Percentiles rank a stretch among this genome's conserved stretches.
phyloP scores from a whole-genome alignment of 176 grass and related monocot genomes.

The Saccharum officinarum region DNA sequence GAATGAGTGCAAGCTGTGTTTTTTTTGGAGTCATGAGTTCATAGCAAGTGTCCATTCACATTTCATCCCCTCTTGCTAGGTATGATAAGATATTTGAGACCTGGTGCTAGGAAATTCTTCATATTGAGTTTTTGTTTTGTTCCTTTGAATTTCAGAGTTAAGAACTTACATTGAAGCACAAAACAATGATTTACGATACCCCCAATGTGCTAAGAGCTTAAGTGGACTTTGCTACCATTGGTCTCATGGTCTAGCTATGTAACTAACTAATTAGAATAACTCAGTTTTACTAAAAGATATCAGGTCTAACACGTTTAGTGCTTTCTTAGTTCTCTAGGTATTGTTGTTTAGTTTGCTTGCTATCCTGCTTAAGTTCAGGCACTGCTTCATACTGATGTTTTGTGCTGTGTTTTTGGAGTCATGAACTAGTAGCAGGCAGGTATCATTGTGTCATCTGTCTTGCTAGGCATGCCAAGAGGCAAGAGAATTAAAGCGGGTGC shows the following conservation, averaged over 20 bases:
- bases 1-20: conserved; percentile 10
- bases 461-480: background rate
- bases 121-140: background rate
- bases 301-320: background rate
- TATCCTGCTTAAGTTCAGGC: conserved; percentile 4
- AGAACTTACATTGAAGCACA: background rate
- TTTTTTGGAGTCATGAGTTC: conserved; percentile 35
- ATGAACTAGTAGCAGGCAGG: background rate
- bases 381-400: background rate
- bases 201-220: background rate
- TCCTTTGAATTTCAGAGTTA: background rate
- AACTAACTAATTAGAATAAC: background rate
- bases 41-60: conserved; percentile 18
- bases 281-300: background rate
- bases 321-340: background rate
- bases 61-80: conserved; percentile 21
- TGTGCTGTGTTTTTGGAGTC: conserved; percentile 8
- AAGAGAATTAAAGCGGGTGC: conserved; percentile 9
- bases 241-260: background rate
- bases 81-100: conserved; percentile 33
- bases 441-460: background rate
- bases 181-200: background rate
- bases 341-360: background rate
- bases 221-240: background rate
- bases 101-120: background rate